phyloP scores from a whole-genome alignment of 2,329 filamentous ascomycete genomes.

The Cladosporium velox region DNA sequence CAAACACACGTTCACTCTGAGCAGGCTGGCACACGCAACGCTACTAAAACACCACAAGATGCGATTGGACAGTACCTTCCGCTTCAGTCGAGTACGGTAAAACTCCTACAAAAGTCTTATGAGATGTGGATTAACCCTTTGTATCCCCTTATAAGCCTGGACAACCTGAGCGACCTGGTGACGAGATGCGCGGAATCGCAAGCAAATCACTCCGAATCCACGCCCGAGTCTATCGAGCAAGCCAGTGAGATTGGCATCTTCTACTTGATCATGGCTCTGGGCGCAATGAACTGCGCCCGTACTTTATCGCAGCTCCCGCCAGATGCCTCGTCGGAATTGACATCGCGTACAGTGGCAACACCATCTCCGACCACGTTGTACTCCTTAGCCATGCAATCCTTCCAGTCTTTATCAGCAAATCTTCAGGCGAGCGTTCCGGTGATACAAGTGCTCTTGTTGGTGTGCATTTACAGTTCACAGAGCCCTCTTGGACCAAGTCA shows the following conservation, averaged over 20 bases:
- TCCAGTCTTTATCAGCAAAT: background rate
- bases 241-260: background rate
- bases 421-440: background rate
- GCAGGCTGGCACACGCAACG: background rate
- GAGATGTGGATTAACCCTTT: background rate
- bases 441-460: background rate
- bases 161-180: background rate
- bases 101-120: background rate
- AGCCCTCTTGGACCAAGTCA: conserved; percentile 1
- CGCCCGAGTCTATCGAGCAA: background rate
- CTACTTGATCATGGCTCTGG: background rate
- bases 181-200: background rate
- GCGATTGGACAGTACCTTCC: background rate
- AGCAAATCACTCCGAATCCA: background rate
- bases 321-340: background rate
- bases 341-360: background rate
- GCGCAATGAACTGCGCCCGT: background rate
- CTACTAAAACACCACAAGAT: background rate
- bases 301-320: background rate
- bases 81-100: background rate
- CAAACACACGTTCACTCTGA: background rate
- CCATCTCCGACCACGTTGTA: background rate
- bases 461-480: background rate
- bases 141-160: background rate
- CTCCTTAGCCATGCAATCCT: background rate